A percentile compares a stretch with the other conserved stretches of the same genome.
phyloP scores from a whole-genome alignment of 2,329 filamentous ascomycete species.

The Nannizziopsis arthrosporioides region DNA sequence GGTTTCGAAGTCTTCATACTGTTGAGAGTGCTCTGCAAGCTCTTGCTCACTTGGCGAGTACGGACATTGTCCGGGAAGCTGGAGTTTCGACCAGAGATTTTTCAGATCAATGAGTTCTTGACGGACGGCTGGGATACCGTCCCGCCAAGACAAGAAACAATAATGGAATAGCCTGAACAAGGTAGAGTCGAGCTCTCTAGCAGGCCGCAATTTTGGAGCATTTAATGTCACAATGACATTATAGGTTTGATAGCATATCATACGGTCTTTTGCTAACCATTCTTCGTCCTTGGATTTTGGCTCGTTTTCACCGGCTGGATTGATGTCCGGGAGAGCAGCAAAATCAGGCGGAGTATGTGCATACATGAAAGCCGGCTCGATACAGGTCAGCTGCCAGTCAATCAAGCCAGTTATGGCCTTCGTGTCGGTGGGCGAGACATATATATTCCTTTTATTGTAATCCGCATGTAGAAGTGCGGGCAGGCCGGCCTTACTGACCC shows the following conservation, averaged over 20 bases:
- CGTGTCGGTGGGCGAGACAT: constrained; percentile 23
- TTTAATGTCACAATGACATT: constrained; percentile 20
- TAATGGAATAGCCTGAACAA: constrained; percentile 26
- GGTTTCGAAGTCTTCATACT: constrained; percentile 25
- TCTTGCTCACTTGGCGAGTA: constrained; percentile 21
- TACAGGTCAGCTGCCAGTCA: constrained; percentile 26
- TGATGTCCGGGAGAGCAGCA: constrained; percentile 17
- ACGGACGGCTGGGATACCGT: constrained; percentile 20
- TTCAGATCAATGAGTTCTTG: constrained; percentile 25
- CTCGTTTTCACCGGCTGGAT: constrained; percentile 13
- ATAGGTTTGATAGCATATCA: constrained; percentile 24
- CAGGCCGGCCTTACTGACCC: constrained; percentile 16
- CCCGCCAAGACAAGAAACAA: constrained; percentile 23
- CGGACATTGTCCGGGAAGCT: constrained; percentile 20
- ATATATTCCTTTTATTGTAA: constrained; percentile 27
- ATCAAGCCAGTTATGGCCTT: constrained; percentile 24
- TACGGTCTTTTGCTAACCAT: constrained; percentile 19
- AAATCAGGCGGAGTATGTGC: constrained; percentile 23
- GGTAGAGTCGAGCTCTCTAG: constrained; percentile 20
- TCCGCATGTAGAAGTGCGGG: constrained; percentile 23
- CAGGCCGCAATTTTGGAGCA: constrained; percentile 19
- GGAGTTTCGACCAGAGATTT: constrained; percentile 20
- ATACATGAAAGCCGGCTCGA: constrained; percentile 25
- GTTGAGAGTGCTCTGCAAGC: constrained; percentile 17
- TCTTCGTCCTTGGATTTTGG: constrained; percentile 11